These are phyloP conservation scores for Cinnamomum micranthum DNA, from an alignment of 164 flowering plant species.

Conservation along the genomic window DNA sequence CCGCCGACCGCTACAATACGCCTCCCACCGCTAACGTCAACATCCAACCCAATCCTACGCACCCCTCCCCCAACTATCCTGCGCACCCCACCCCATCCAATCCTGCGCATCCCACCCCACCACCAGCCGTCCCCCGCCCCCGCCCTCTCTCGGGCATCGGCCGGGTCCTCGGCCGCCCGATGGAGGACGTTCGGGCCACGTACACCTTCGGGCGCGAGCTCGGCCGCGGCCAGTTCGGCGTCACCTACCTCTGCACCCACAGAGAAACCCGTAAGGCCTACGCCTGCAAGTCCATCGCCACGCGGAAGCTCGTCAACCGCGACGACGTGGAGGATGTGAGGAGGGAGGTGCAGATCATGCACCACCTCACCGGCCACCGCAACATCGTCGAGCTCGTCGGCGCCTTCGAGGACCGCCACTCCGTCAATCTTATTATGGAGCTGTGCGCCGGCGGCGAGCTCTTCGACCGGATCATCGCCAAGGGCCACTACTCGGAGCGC, in stretches of 20 bases:
- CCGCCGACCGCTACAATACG: conserved; percentile 1
- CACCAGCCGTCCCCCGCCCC: conserved; percentile 2
- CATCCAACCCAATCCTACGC: conserved; percentile 14
- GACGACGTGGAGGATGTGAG: conserved; percentile 83
- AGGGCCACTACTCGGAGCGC: conserved; percentile 83
- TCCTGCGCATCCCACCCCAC: conserved; percentile 4
- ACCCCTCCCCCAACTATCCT: not conserved
- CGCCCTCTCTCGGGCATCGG: conserved; percentile 31
- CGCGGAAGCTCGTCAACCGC: conserved; percentile 52
- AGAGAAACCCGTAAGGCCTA: conserved; percentile 45
- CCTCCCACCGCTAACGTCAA: conserved; percentile 19
- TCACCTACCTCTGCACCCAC: conserved; percentile 68
- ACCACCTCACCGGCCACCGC: conserved; percentile 80
- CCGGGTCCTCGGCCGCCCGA: conserved; percentile 69
- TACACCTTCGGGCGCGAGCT: conserved; percentile 77
- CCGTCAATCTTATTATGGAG: conserved; percentile 81
- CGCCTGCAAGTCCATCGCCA: conserved; percentile 87
- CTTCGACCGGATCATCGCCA: conserved; percentile 81
- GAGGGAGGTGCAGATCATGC: conserved; percentile 93
- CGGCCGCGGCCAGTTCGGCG: conserved; percentile 92
- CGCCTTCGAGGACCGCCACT: conserved; percentile 70
- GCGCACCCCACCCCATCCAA: not conserved
- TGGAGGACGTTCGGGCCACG: conserved; percentile 60
- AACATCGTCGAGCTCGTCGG: conserved; percentile 77
- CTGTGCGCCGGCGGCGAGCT: conserved; percentile 87